A percentile compares a stretch with the other conserved stretches of the same genome.
These are phyloP conservation scores for Limonium bicolor DNA, from an alignment of 148 eudicot species.

Conservation along the genomic window DNA sequence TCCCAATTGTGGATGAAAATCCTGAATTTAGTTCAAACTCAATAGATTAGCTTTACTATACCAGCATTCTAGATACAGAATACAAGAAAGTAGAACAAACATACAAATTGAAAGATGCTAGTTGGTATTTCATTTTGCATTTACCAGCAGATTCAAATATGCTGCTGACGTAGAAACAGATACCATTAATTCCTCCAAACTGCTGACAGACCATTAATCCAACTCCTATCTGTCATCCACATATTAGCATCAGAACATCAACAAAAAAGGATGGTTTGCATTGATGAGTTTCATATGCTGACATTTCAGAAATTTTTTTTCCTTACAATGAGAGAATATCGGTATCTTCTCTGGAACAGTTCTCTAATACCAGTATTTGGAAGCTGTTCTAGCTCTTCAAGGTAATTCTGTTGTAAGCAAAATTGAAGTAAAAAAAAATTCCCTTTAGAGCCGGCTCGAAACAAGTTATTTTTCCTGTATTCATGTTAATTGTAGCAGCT, in stretches of 20 bases:
- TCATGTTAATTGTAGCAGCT: too few species aligned
- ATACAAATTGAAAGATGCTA: too few species aligned
- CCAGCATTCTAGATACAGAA: too few species aligned
- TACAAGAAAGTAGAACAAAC: too few species aligned
- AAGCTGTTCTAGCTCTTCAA: conserved; percentile 46
- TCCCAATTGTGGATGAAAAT: conserved; percentile 56
- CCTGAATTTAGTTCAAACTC: conserved; percentile 26
- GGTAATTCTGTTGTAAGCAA: conserved; percentile 35
- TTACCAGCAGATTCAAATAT: conserved; percentile 75
- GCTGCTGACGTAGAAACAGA: conserved; percentile 70
- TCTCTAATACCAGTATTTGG: conserved; percentile 60
- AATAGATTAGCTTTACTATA: neutral
- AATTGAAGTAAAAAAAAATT: too few species aligned
- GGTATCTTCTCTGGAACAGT: conserved; percentile 66
- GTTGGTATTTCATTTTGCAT: neutral
- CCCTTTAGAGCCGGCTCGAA: too few species aligned
- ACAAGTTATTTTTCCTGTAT: too few species aligned
- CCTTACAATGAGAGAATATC: conserved; percentile 51
- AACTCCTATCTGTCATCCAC: conserved; percentile 45
- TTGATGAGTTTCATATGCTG: neutral
- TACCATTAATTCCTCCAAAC: conserved; percentile 85
- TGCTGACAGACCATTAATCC: conserved; percentile 91
- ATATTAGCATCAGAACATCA: neutral
- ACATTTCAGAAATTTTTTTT: too few species aligned
- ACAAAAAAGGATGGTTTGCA: neutral